Conservation (phyloP, 768 basidiomycete genomes). For the Boletus rex-veris region DNA sequence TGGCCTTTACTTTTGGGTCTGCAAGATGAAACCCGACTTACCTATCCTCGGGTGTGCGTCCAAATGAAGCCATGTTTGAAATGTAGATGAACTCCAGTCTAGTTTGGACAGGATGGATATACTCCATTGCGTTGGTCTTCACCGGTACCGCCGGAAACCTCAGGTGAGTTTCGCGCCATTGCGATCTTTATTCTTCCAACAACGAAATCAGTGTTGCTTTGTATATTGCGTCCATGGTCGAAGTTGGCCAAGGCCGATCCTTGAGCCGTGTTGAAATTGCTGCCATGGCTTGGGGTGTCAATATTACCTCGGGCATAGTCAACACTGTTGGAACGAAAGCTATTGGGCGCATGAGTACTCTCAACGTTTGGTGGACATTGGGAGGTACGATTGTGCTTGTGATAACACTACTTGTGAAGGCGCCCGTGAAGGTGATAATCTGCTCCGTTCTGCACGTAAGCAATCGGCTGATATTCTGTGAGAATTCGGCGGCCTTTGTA, state of each 20-base stretch:
- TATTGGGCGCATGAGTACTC: constrained; percentile 51
- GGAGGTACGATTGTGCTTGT: constrained; percentile 57
- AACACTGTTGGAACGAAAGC: constrained; percentile 57
- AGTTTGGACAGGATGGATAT: constrained; percentile 55
- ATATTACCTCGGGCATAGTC: constrained; percentile 50
- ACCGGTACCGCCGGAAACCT: constrained; percentile 59
- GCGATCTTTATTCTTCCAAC: neutral
- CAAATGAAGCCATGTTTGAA: neutral
- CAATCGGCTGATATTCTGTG: neutral
- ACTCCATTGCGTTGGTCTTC: constrained; percentile 57
- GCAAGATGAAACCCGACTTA: constrained; percentile 53
- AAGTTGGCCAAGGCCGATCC: constrained; percentile 44
- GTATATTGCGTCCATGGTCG: constrained; percentile 51
- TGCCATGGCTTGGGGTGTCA: constrained; percentile 56
- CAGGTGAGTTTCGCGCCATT: constrained; percentile 31
- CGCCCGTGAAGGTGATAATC: constrained; percentile 49
- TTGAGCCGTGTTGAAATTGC: constrained; percentile 48
- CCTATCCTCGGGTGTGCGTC: constrained; percentile 52
- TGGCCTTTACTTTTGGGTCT: constrained; percentile 62
- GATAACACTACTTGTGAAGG: constrained; percentile 53
- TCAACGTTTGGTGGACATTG: constrained; percentile 61
- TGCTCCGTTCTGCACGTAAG: neutral
- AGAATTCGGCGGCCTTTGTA: constrained; percentile 53
- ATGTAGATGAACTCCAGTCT: neutral
- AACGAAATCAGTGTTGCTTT: constrained; percentile 41